These are phyloP conservation scores for Austroboletus rostrupii DNA, from an alignment of 1,284 basidiomycete genomes.

Conservation along the genomic window DNA sequence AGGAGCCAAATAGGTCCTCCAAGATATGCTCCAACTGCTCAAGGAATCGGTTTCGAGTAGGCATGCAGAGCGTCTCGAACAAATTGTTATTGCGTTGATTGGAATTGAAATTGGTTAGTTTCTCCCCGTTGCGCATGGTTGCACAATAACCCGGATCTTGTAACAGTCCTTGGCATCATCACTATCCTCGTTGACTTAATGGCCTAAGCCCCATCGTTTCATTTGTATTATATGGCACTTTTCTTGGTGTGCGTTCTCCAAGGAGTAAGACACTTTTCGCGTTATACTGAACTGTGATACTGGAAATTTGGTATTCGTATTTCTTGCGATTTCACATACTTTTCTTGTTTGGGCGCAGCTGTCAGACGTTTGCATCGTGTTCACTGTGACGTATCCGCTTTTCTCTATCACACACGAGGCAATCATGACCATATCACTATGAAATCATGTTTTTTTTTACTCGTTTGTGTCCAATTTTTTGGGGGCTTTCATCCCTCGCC, in stretches of 20 bases:
- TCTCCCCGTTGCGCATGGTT: background rate
- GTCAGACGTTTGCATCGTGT: background rate
- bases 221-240: conserved; percentile 10
- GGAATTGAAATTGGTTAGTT: conserved; percentile 78
- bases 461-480: background rate
- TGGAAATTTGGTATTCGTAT: conserved; percentile 6
- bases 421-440: conserved; percentile 1
- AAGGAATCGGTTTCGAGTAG: conserved; percentile 92
- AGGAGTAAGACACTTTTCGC: conserved; percentile 7
- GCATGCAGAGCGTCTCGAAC: conserved; percentile 92
- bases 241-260: conserved; percentile 1
- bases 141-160: conserved; percentile 2
- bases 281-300: conserved; percentile 7
- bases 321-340: background rate
- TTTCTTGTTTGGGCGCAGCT: background rate
- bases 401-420: background rate
- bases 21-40: conserved; percentile 94
- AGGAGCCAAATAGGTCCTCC: conserved; percentile 62
- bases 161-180: conserved; percentile 61
- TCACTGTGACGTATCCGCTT: background rate
- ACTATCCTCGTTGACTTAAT: conserved; percentile 71
- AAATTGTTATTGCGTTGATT: conserved; percentile 92
- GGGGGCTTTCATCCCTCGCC: background rate
- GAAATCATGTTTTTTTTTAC: background rate
- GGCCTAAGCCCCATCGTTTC: conserved; percentile 22